Conservation (phyloP, 2,329 filamentous ascomycete genomes). For the Amesomyces nigricolor region DNA sequence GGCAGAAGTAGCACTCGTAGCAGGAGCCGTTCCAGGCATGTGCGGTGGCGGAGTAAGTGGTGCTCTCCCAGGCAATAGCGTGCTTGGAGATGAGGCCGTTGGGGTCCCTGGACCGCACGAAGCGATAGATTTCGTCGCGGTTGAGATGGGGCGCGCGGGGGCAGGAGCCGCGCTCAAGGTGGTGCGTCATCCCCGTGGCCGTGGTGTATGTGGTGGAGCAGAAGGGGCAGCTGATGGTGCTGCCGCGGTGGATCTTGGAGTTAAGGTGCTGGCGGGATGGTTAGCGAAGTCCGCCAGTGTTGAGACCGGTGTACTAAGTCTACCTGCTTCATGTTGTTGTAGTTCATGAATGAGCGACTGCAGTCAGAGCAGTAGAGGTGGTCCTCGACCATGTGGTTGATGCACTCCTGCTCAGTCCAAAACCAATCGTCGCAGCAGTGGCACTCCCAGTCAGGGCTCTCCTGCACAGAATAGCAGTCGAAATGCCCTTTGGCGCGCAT, state of each 20-base stretch:
- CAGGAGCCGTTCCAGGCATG: conserved; percentile 40
- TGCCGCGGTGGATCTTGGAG: conserved; percentile 44
- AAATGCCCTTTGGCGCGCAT: conserved; percentile 27
- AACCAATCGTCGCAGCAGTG: conserved; percentile 25
- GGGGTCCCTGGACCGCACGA: conserved; percentile 43
- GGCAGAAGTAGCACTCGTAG: conserved; percentile 53
- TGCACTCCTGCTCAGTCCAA: conserved; percentile 12
- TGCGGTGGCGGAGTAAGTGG: conserved; percentile 34
- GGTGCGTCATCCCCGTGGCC: conserved; percentile 49
- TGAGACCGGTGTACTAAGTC: neutral
- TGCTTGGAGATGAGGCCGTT: conserved; percentile 46
- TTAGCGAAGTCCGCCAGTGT: neutral
- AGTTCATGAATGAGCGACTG: conserved; percentile 29
- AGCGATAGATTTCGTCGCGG: conserved; percentile 42
- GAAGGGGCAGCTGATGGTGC: conserved; percentile 47
- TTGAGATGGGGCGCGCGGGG: conserved; percentile 39
- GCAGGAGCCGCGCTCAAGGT: conserved; percentile 53
- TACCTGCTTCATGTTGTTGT: conserved; percentile 24
- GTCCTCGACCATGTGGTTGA: conserved; percentile 27
- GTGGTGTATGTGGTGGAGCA: conserved; percentile 43
- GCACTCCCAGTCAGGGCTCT: conserved; percentile 25
- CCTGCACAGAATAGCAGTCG: conserved; percentile 22
- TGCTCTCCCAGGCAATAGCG: conserved; percentile 41
- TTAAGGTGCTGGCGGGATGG: conserved; percentile 45
- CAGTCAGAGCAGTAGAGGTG: conserved; percentile 35